phyloP scores from a whole-genome alignment of 2,329 filamentous ascomycete species.

The Claviceps pazoutovae region DNA sequence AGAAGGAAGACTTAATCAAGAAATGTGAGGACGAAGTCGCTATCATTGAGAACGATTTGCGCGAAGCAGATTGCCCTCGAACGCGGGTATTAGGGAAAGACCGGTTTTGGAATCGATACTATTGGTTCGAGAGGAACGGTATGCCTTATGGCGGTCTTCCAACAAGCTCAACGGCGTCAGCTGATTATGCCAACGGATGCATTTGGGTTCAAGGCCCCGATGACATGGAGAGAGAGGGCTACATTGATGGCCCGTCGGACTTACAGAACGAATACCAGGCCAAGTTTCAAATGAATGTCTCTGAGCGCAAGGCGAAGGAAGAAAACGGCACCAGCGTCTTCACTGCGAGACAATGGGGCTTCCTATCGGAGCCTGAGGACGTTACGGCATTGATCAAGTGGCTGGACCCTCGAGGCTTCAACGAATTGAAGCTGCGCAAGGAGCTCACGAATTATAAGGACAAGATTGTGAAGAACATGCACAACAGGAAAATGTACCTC shows the following conservation, averaged over 20 bases:
- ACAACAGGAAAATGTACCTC: conserved; percentile 59
- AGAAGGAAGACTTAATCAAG: conserved; percentile 67
- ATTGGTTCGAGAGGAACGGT: conserved; percentile 97
- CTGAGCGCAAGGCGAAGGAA: conserved; percentile 71
- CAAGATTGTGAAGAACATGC: conserved; percentile 67
- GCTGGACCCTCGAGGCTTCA: conserved; percentile 75
- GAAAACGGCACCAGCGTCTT: conserved; percentile 71
- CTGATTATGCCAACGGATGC: conserved; percentile 84
- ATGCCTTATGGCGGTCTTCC: conserved; percentile 91
- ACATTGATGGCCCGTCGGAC: conserved; percentile 63
- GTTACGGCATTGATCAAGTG: conserved; percentile 71
- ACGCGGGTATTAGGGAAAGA: conserved; percentile 85
- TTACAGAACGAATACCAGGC: conserved; percentile 62
- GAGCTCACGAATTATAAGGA: conserved; percentile 67
- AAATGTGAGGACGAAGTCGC: conserved; percentile 76
- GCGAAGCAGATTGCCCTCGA: conserved; percentile 84
- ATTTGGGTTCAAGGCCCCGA: conserved; percentile 96
- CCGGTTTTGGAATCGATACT: conserved; percentile 95
- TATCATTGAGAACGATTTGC: conserved; percentile 76
- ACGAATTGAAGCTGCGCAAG: conserved; percentile 78
- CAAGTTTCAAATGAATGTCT: conserved; percentile 68
- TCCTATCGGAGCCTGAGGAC: conserved; percentile 66
- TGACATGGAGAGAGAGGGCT: conserved; percentile 71
- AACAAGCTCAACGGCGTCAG: conserved; percentile 71
- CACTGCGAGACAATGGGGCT: conserved; percentile 77